Evolutionary conservation across 495 filamentous ascomycete genomes (phyloP), one percentile per base, ranked within the genome.

Genomic region (Podospora fimiseda): DNA sequence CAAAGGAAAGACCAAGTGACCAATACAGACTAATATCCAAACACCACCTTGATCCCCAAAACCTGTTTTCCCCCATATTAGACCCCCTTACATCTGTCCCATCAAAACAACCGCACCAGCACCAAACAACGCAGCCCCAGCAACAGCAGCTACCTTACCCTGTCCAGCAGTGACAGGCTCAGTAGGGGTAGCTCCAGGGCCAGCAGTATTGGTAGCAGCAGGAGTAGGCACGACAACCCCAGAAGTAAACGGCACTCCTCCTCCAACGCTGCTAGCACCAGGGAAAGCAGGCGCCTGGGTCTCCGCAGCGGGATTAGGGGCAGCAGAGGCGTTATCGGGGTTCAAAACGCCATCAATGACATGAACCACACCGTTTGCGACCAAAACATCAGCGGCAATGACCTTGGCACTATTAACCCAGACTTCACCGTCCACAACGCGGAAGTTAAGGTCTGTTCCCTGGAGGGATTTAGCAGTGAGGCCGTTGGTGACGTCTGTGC

Each of bases 341-440:
- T 86, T 86, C 43, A 86, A 64, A 33, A 85, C 81, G 47, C 80
- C 68, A 55, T 86, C 80, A 53, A 87, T 77, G 24, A 86, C 65
- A 60, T 88, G 85, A 4, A 87, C 65, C 9, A 89, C 84, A 52
- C 86, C 86, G 45, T 87, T 87, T 18, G 68, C 68, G 43, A 85
- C 58, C 0, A 90, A 71, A 3, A 89, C 65, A 61, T 89, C 75
- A 2, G 79, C 55, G 24, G 67, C 36, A 11, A 68, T 46, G 15
- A 71, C 57, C 43, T 58, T 52, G 11, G 68, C 74, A 15, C 65
- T 63, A 45, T 75, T 74, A 41, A 74, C 70, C 51, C 56, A 70
- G 11, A 68, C 49, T 13, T 58, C 63, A 24, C 74, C 79, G 21
- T 77, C 69, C 1, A 65, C 52, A 20, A 80, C 63, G 3, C 61